Evolutionary conservation across 2,329 filamentous ascomycete genomes (phyloP).

Genomic region (Cytospora leucostoma): DNA sequence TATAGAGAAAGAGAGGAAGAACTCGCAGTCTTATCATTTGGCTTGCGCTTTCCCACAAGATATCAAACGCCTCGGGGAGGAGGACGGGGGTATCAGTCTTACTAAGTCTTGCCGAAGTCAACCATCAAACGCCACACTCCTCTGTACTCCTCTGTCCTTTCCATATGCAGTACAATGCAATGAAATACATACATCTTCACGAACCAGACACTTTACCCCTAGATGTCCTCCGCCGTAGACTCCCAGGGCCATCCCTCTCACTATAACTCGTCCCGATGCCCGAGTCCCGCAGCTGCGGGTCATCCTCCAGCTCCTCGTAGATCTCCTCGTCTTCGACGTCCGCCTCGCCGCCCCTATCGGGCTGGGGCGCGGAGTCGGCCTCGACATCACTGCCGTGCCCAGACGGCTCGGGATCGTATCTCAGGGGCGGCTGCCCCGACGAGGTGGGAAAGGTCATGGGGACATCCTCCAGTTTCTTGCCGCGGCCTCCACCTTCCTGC

Average conservation of each 20-base stretch:
- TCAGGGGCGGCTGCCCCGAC: constrained; percentile 24
- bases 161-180: not conserved
- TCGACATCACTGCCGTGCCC: constrained; percentile 21
- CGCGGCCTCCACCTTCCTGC: constrained; percentile 7
- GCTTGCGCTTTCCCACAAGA: not conserved
- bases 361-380: not conserved
- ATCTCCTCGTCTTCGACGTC: constrained; percentile 50
- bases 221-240: constrained; percentile 21
- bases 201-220: constrained; percentile 2
- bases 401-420: constrained; percentile 33
- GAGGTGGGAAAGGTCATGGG: constrained; percentile 28
- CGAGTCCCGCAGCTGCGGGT: constrained; percentile 43
- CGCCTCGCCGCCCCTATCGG: constrained; percentile 43
- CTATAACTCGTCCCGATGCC: constrained; percentile 58
- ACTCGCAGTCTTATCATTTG: not conserved
- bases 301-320: constrained; percentile 32
- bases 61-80: not conserved
- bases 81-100: not conserved
- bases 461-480: constrained; percentile 19
- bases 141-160: not conserved
- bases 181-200: not conserved
- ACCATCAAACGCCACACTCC: not conserved
- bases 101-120: not conserved
- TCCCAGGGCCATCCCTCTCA: constrained; percentile 20
- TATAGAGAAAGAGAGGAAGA: not conserved